Percentiles rank a stretch among this genome's conserved stretches.
These are phyloP conservation scores for Misopates orontium DNA, from an alignment of 257 asterid genomes.

Conservation along the genomic window DNA sequence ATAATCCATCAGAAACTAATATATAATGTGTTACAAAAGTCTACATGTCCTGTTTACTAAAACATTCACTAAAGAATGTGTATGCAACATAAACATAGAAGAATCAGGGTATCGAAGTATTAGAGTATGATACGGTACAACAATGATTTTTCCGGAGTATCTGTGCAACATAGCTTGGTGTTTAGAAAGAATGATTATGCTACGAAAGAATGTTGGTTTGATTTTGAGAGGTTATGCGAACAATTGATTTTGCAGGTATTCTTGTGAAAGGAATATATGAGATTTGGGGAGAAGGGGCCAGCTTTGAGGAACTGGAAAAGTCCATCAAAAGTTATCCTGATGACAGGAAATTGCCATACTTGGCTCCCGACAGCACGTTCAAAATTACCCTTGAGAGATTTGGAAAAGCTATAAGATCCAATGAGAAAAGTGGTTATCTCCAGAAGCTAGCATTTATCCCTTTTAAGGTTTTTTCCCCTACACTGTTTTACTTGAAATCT, in stretches of 20 bases:
- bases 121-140: too few species aligned
- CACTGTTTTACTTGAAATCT: not conserved
- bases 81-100: too few species aligned
- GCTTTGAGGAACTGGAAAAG: constrained; percentile 80
- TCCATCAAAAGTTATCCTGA: constrained; percentile 67
- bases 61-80: too few species aligned
- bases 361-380: constrained; percentile 71
- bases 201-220: too few species aligned
- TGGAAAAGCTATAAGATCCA: constrained; percentile 74
- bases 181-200: too few species aligned
- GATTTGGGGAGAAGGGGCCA: constrained; percentile 89
- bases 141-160: too few species aligned
- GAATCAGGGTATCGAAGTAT: too few species aligned
- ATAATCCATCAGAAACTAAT: too few species aligned
- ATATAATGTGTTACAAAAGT: too few species aligned
- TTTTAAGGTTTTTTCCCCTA: constrained; percentile 60
- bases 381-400: constrained; percentile 74
- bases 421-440: constrained; percentile 72
- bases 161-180: too few species aligned
- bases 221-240: too few species aligned
- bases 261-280: constrained; percentile 95
- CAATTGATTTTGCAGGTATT: constrained; percentile 84
- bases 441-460: constrained; percentile 67
- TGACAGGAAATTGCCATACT: constrained; percentile 65
- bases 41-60: too few species aligned